Evolutionary conservation across 176 grass and related monocot species (phyloP).

Genomic region (Triticum urartu): DNA sequence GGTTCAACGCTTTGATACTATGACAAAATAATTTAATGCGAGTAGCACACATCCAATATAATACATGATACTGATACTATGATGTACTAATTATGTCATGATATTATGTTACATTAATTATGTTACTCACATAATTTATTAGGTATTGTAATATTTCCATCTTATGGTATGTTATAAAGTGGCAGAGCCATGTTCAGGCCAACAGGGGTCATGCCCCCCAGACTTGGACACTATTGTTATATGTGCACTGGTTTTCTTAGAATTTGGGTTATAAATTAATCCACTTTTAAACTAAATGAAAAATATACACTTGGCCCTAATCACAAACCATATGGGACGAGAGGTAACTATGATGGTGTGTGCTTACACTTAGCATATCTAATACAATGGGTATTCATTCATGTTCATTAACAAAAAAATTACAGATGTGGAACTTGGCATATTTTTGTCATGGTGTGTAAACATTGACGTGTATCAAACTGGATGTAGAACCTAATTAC

Average conservation of each 20-base stretch:
- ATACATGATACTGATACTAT: no score
- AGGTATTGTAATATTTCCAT: not conserved
- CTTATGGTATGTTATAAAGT: not conserved
- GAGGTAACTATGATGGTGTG: not conserved
- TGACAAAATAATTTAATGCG: no score
- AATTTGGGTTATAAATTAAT: not conserved
- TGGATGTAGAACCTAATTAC: not conserved
- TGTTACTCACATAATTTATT: not conserved
- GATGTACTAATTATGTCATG: not conserved
- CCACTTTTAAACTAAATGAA: not conserved
- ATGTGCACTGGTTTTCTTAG: not conserved
- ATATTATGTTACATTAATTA: not conserved
- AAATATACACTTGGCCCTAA: not conserved
- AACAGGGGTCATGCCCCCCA: no score
- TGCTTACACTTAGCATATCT: not conserved
- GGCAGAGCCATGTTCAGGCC: no score
- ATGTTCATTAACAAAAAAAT: not conserved
- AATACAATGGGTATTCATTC: not conserved
- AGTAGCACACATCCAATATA: no score
- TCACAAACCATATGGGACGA: not conserved
- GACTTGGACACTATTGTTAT: no score
- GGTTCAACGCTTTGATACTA: not conserved
- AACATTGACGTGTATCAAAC: not conserved
- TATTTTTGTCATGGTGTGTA: not conserved
- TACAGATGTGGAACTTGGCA: not conserved